phyloP scores from a whole-genome alignment of 2,329 filamentous ascomycete species.

The Claviceps sp. region DNA sequence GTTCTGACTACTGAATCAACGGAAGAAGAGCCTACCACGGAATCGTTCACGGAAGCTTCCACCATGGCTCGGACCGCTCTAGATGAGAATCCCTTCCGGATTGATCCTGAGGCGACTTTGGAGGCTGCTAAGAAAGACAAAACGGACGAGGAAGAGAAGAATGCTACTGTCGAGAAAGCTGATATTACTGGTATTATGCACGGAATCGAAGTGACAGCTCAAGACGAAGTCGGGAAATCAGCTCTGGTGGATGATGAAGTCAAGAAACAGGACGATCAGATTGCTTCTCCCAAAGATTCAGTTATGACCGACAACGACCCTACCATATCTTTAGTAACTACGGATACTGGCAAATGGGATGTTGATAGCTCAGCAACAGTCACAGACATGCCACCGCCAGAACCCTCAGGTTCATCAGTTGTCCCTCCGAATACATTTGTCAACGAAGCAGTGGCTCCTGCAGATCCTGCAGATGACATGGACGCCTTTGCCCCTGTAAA shows the following conservation, averaged over 20 bases:
- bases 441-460: neutral
- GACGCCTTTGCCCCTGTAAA: constrained; percentile 11
- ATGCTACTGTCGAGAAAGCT: constrained; percentile 5
- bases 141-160: constrained; percentile 10
- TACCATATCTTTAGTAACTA: neutral
- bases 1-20: neutral
- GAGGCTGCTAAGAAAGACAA: constrained; percentile 5
- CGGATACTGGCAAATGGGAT: neutral
- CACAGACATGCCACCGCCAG: neutral
- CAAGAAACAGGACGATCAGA: neutral
- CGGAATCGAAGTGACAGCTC: neutral
- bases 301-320: neutral
- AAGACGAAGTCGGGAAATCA: neutral
- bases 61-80: neutral
- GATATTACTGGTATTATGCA: neutral
- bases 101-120: constrained; percentile 1
- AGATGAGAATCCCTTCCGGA: neutral
- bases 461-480: constrained; percentile 2
- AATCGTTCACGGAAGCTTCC: neutral
- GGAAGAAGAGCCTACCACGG: neutral
- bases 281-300: neutral
- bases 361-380: neutral
- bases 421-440: neutral
- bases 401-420: neutral
- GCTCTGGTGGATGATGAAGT: neutral